Evolutionary conservation across 345 rosid species (phyloP).

Genomic region (Cardiospermum halicacabum): DNA sequence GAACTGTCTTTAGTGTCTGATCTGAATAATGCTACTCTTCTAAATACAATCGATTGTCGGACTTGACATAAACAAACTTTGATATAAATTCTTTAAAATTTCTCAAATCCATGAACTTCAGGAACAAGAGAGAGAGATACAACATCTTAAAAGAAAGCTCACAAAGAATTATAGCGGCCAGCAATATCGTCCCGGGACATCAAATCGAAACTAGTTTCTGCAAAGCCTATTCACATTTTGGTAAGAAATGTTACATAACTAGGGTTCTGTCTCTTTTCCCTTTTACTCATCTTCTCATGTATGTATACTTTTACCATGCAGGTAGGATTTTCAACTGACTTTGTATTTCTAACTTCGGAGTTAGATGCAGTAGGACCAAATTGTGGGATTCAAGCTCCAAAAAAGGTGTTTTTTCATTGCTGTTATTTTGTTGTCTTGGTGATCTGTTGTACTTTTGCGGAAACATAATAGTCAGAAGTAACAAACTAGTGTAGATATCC

Average conservation of each 20-base stretch:
- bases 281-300: neutral
- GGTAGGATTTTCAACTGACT: too few relatives aligned
- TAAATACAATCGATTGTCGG: too few relatives aligned
- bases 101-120: neutral
- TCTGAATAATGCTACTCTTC: too few relatives aligned
- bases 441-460: too few relatives aligned
- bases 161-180: neutral
- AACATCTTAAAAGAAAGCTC: constrained; percentile 7
- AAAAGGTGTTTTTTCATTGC: too few relatives aligned
- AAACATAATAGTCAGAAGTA: too few relatives aligned
- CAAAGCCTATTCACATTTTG: neutral
- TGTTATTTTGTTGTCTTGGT: too few relatives aligned
- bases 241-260: neutral
- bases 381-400: too few relatives aligned
- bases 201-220: neutral
- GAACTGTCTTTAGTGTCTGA: neutral
- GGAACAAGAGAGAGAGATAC: constrained; percentile 22
- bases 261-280: neutral
- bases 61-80: neutral
- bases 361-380: too few relatives aligned
- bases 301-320: neutral
- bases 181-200: neutral
- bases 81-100: neutral
- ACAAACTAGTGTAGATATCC: too few relatives aligned
- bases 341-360: too few relatives aligned